Evolutionary conservation across 192 early-diverging fungal species (phyloP), one percentile per base, ranked within the genome.

Genomic region (Podila epicladia): DNA sequence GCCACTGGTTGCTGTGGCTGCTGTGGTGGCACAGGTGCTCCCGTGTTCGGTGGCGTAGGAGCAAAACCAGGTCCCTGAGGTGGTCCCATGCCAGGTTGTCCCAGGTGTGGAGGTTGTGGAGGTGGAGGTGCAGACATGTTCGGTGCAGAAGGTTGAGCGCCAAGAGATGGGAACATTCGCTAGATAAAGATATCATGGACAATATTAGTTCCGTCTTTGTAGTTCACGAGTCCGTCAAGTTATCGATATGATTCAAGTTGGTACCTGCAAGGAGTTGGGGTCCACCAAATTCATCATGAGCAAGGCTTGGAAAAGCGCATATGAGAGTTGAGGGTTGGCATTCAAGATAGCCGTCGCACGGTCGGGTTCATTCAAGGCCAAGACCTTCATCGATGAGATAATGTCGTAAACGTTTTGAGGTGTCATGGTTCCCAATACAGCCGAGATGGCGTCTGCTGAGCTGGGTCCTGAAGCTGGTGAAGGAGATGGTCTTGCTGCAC

Each of bases 301-400:
- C 74, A 97, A 87, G 12, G 91, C 89, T 76, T 96, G 95, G 73
- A 97, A 95, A 33, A 96, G 74, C 3, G 93, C 94, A 84, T 95
- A 97, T 9, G 94, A 83, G 1, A 95, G 75, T 71, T 93, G 94
- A 35, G 95, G 95, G 68, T 97, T 94, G 24, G 84, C 67, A 17
- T 76, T 82, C n/a, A 97, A 82, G 5, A 96, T 75, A 9, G 87
- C 73, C 49, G 87, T 89, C 9, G 92, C 89, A 64, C 91, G 85
- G 15, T 93, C 92, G 4, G 92, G 90, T 45, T 85, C 72, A 17
- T 22, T 85, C 33, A 76, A 64, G 17, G 77, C 76, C 35, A 82
- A 55, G 0, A 84, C 75, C 67, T 85, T 80, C 74, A 71, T 72
- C 33, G 66, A 71, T 15, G 66, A 71, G 26, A 82, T 67, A 49